Conservation (phyloP, 106 monocot species). For the Ottelia alismoides region DNA sequence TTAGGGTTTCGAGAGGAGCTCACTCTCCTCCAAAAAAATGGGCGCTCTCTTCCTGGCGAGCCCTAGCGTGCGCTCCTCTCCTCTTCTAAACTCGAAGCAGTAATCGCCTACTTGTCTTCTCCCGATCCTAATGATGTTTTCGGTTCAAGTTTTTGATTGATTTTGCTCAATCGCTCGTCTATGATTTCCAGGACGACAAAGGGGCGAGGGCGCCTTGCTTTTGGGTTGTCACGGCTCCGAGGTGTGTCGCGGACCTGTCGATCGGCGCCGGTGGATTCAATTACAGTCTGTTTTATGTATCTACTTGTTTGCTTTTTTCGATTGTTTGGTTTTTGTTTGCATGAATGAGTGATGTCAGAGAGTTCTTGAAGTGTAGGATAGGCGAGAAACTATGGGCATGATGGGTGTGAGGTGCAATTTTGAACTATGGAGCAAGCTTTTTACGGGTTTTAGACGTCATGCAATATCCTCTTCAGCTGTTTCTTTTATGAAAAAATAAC, state of each 20-base stretch:
- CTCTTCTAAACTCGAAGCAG: background rate
- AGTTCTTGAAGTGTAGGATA: too few species aligned
- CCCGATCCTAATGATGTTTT: too few species aligned
- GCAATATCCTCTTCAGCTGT: background rate
- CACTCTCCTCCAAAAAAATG: constrained; percentile 1
- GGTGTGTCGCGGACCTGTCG: constrained; percentile 8
- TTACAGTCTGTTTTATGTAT: constrained; percentile 1
- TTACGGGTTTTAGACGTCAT: too few species aligned
- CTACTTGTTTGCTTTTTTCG: background rate
- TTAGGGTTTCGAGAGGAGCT: too few species aligned
- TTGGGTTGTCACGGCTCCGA: constrained; percentile 1
- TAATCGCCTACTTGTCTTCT: constrained; percentile 1
- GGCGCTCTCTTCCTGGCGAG: background rate
- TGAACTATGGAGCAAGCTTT: too few species aligned
- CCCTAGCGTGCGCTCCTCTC: background rate
- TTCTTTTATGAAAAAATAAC: background rate
- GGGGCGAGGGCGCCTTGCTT: background rate
- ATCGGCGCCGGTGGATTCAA: constrained; percentile 2
- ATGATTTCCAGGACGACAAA: background rate
- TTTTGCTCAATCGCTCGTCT: background rate
- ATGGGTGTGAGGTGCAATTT: too few species aligned
- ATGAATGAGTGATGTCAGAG: too few species aligned
- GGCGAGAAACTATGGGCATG: too few species aligned
- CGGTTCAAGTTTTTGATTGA: too few species aligned
- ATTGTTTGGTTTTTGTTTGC: background rate